Evolutionary conservation across 352 stramenopile genomes (phyloP), one percentile per base, ranked within the genome.

Genomic region (Aphanomyces euteiches): DNA sequence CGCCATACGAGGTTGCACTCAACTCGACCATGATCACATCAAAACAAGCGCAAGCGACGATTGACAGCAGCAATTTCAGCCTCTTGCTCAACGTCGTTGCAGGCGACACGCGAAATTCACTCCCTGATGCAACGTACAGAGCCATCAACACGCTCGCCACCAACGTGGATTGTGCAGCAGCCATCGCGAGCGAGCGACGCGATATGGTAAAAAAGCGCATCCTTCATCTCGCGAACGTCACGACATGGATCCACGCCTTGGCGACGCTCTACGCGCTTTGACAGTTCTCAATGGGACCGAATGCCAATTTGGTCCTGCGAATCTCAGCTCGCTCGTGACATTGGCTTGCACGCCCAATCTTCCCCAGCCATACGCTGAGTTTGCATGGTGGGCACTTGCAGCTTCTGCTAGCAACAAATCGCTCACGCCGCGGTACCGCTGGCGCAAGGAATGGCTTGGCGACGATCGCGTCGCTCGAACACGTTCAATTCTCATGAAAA

Each of bases 131-230:
- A 63, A 68, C 87, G 67, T 83, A 82, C 57, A 75, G 67, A 10
- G 84, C 76, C 0, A 77, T 90, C 38, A 79, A 82, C 0, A 69
- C 79, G 28, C 67, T 90, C 3, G 78, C 82, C 2, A 81, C 80
- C 0, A 85, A 92, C 67, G 47, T 73, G 0, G 74, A 82, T 48
- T 92, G 84, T 57, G 82, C 80, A 0, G 74, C 73, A 21, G 82
- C 72, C 2, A 90, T 92, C 58, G 82, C 78, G 78, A 88, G 66
- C 75, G 75, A 19, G 77, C 84, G 8, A 92, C 84, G 1, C 73
- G 83, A 5, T 92, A 90, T 54, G 84, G 84, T 17, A 88, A 89
- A 48, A 82, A 84, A n/a, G 82, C 81, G 43, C 73, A n/a, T 92
- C 47, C 72, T 89, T 48, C 85, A 90, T 60, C 43, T 92, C 28